phyloP scores from a whole-genome alignment of 1,139 yeast genomes.

The Pichia terricola region DNA sequence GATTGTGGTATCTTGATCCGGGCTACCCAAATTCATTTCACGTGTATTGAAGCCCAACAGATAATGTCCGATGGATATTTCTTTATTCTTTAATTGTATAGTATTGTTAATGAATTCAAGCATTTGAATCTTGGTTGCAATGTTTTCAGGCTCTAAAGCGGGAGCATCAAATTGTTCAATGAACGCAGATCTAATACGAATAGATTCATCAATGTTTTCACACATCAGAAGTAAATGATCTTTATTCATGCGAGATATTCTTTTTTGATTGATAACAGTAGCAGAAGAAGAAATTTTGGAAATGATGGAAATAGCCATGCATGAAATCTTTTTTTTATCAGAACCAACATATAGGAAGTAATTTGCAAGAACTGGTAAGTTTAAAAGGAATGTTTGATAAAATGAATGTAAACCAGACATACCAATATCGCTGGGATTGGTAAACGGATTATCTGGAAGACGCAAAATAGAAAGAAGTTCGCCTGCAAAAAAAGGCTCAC shows the following conservation, averaged over 20 bases:
- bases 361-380: slow-evolving; percentile 60
- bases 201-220: slow-evolving; percentile 64
- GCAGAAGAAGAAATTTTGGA: slow-evolving; percentile 29
- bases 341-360: slow-evolving; percentile 64
- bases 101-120: slow-evolving; percentile 49
- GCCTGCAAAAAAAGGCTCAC: slow-evolving; percentile 45
- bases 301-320: slow-evolving; percentile 44
- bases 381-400: slow-evolving; percentile 61
- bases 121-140: slow-evolving; percentile 47
- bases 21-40: slow-evolving; percentile 14
- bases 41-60: slow-evolving; percentile 57
- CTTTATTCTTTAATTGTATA: slow-evolving; percentile 28
- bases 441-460: slow-evolving; percentile 26
- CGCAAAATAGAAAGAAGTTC: slow-evolving; percentile 36
- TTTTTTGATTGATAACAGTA: slow-evolving; percentile 34
- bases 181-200: slow-evolving; percentile 62
- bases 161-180: slow-evolving; percentile 57
- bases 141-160: slow-evolving; percentile 26
- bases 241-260: slow-evolving; percentile 29
- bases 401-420: slow-evolving; percentile 56
- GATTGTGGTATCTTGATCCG: slow-evolving; percentile 31
- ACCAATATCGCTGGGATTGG: slow-evolving; percentile 37
- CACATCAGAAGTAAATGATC: slow-evolving; percentile 65
- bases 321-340: slow-evolving; percentile 39
- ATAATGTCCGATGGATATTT: slow-evolving; percentile 58